Evolutionary conservation across 2,329 filamentous ascomycete genomes (phyloP).

Genomic region (Aspergillus aculeatinus): DNA sequence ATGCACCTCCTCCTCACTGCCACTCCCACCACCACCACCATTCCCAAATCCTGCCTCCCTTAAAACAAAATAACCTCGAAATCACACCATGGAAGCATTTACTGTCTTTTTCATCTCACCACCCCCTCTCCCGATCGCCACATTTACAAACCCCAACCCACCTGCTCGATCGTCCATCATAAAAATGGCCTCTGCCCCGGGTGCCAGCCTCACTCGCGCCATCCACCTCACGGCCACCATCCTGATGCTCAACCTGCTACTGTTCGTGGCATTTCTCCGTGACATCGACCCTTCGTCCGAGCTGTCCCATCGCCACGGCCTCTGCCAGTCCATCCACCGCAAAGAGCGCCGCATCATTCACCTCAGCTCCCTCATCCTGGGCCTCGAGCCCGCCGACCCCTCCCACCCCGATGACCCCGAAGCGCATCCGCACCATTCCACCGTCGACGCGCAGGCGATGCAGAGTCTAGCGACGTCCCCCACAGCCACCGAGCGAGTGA

Average conservation of each 20-base stretch:
- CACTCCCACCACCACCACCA: background rate
- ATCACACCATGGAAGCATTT: conserved; percentile 1
- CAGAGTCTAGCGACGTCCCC: background rate
- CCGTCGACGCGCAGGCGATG: background rate
- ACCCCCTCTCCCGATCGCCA: background rate
- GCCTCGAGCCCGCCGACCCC: background rate
- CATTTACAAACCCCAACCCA: background rate
- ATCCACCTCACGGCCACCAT: conserved; percentile 23
- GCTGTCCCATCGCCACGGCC: conserved; percentile 10
- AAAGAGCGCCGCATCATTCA: conserved; percentile 25
- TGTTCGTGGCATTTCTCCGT: conserved; percentile 19
- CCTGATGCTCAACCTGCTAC: conserved; percentile 27
- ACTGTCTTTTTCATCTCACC: background rate
- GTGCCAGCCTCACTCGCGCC: conserved; percentile 11
- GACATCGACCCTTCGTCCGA: conserved; percentile 14
- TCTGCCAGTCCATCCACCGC: conserved; percentile 20
- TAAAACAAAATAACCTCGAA: background rate
- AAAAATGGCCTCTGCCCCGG: background rate
- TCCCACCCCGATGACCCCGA: background rate
- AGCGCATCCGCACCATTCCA: background rate
- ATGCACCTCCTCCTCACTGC: background rate
- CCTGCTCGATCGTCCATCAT: background rate
- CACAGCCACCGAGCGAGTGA: too few species aligned
- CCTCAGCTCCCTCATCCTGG: conserved; percentile 2
- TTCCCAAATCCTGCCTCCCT: background rate